Base-by-base conservation (phyloP, 129 eudicot species). In the Tagetes erecta region DNA sequence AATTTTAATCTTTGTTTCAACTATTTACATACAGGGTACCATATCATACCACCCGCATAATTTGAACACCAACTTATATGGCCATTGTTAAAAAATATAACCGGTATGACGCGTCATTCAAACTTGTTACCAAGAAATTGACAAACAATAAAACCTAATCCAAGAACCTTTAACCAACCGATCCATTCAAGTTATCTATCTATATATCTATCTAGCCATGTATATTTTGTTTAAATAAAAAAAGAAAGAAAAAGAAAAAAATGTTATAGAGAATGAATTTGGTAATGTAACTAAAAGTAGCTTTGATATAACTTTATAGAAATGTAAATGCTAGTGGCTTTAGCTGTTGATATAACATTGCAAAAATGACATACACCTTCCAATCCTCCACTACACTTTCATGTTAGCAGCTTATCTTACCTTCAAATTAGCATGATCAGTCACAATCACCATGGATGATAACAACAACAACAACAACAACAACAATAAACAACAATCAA, bases 331-430 rank as follows among this genome's bases (percentile, higher is more conserved):
- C 83, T 89, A 86, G 89, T 89, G 91, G 87, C 86, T 74, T 42
- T 69, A 46, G 65, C 51, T 74, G 58, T 66, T 65, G 70, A 50
- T 57, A 69, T 50, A 67, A 40, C 66, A 76, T 50, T 79, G 72
- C 45, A 45, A 64, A 80, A 74, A 64, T 42, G 67, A 49, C 70
- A 70, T 63, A 77, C 35, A 72, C 52, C 68, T 35, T 37, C 46
- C 47, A 40, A 20, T 50, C 56, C 30, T 5, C 60, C 33, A 41
- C 70, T 79, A 37, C 53, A 37, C 81, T 80, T 82, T 78, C 84
- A 82, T 80, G 92, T 83, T 87, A 87, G 92, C 90, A 79, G 92
- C 88, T 86, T 80, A 84, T 13, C 5, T 9, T 30, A 34, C 6
- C 41, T 4, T 2, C 41, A 2, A 39, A 2, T 14, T 36, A 63